phyloP scores from a whole-genome alignment of 2,329 filamentous ascomycete species.

The Penicillium frequentans region DNA sequence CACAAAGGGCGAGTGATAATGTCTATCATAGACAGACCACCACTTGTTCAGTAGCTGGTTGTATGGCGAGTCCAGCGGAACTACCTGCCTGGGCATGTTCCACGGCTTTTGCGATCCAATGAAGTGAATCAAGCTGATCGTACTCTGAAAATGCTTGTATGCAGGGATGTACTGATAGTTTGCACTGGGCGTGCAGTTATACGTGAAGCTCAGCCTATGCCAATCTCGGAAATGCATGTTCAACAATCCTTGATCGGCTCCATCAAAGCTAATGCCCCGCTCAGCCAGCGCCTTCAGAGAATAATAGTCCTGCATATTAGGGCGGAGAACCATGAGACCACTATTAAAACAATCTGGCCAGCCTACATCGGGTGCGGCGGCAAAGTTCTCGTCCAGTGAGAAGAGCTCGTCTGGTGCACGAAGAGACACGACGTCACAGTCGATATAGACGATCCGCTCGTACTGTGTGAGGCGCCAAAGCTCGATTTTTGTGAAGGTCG shows the following conservation, averaged over 20 bases:
- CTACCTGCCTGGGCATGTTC: constrained; percentile 56
- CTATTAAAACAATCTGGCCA: constrained; percentile 99
- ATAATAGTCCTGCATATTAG: constrained; percentile 84
- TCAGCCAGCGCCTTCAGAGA: constrained; percentile 81
- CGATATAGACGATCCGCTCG: constrained; percentile 88
- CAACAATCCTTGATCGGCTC: constrained; percentile 90
- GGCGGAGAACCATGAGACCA: constrained; percentile 90
- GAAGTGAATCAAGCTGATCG: constrained; percentile 89
- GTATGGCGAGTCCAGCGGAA: constrained; percentile 53
- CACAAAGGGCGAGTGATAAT: constrained; percentile 60
- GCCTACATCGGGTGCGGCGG: constrained; percentile 87
- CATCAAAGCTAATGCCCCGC: constrained; percentile 89
- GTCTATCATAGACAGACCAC: constrained; percentile 92
- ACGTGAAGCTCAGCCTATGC: constrained; percentile 88
- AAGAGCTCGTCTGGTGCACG: constrained; percentile 93
- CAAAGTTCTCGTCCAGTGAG: constrained; percentile 60
- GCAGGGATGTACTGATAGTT: constrained; percentile 98
- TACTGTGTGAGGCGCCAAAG: constrained; percentile 92
- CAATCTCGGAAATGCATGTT: constrained; percentile 91
- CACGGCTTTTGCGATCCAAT: constrained; percentile 92
- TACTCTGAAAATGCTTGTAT: constrained; percentile 87
- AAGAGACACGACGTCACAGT: constrained; percentile 89
- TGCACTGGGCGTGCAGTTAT: constrained; percentile 94
- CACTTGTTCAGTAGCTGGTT: constrained; percentile 82
- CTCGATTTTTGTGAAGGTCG: constrained; percentile 94